Evolutionary conservation across 768 basidiomycete species (phyloP).

Genomic region (Tulasnella sp.): DNA sequence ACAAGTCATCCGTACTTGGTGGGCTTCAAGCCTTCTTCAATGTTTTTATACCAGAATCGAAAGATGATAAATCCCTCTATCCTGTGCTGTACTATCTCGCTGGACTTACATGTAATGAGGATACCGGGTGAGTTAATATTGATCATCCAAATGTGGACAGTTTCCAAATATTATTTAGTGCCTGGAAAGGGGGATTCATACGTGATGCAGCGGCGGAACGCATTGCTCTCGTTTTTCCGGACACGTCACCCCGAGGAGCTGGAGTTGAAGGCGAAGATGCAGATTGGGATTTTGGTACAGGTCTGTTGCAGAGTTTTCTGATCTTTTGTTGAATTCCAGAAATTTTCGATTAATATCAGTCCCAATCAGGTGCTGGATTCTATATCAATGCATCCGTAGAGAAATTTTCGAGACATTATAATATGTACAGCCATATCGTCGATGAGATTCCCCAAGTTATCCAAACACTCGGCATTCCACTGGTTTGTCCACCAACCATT

Average conservation of each 20-base stretch:
- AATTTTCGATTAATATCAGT: conserved; percentile 5
- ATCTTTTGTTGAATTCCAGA: background rate
- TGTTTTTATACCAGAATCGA: conserved; percentile 66
- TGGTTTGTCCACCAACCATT: conserved; percentile 47
- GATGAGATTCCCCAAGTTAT: conserved; percentile 74
- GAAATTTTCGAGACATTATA: conserved; percentile 61
- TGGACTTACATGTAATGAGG: conserved; percentile 82
- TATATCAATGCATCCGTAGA: conserved; percentile 82
- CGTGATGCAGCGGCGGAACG: conserved; percentile 72
- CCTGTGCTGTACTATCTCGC: conserved; percentile 77
- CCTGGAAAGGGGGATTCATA: conserved; percentile 90
- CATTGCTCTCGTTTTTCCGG: conserved; percentile 86
- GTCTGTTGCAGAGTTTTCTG: conserved; percentile 26
- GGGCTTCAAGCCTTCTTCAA: conserved; percentile 69
- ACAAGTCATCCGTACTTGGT: conserved; percentile 56
- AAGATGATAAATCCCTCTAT: conserved; percentile 37
- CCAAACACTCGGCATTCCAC: conserved; percentile 54
- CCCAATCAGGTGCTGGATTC: conserved; percentile 62
- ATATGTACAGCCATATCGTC: conserved; percentile 79
- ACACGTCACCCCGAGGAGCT: conserved; percentile 90
- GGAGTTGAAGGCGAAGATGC: conserved; percentile 67
- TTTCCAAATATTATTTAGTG: conserved; percentile 32
- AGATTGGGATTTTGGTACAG: conserved; percentile 85
- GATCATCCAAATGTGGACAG: background rate
- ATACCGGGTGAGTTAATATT: conserved; percentile 56